A percentile compares a stretch with the other conserved stretches of the same genome.
Conservation (phyloP, 306 rosid genomes). For the Ceratonia siliqua region DNA sequence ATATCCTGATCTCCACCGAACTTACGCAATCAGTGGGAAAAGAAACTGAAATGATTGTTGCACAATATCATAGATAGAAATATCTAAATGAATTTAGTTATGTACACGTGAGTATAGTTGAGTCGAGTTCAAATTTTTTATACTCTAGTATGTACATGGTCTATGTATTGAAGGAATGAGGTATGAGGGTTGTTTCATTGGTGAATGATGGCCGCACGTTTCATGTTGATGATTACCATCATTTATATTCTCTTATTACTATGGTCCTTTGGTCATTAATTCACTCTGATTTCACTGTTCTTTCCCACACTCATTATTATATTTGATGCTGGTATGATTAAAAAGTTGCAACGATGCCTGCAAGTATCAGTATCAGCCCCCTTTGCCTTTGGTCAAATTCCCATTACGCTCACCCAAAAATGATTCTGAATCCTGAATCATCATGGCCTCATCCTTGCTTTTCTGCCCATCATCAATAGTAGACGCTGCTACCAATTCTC, state of each 20-base stretch:
- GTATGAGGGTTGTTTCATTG: slow-evolving; percentile 67
- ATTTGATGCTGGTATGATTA: slow-evolving; percentile 34
- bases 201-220: slow-evolving; percentile 88
- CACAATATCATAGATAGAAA: not conserved
- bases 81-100: too few relatives aligned
- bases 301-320: slow-evolving; percentile 33
- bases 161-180: too few relatives aligned
- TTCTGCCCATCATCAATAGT: too few relatives aligned
- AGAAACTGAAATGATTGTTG: not conserved
- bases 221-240: slow-evolving; percentile 40
- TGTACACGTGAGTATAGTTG: not conserved
- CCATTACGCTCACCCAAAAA: too few relatives aligned
- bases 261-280: slow-evolving; percentile 37
- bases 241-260: slow-evolving; percentile 47
- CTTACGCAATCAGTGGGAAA: slow-evolving; percentile 22
- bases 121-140: not conserved
- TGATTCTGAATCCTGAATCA: too few relatives aligned
- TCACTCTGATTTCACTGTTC: slow-evolving; percentile 21
- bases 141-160: not conserved
- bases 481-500: too few relatives aligned
- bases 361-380: not conserved
- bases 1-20: not conserved
- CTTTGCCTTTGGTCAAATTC: too few relatives aligned
- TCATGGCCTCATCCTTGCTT: too few relatives aligned
- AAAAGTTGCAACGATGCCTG: not conserved